These are phyloP conservation scores for Sparassis latifolia DNA, from an alignment of 1,284 basidiomycete genomes.

Conservation along the genomic window DNA sequence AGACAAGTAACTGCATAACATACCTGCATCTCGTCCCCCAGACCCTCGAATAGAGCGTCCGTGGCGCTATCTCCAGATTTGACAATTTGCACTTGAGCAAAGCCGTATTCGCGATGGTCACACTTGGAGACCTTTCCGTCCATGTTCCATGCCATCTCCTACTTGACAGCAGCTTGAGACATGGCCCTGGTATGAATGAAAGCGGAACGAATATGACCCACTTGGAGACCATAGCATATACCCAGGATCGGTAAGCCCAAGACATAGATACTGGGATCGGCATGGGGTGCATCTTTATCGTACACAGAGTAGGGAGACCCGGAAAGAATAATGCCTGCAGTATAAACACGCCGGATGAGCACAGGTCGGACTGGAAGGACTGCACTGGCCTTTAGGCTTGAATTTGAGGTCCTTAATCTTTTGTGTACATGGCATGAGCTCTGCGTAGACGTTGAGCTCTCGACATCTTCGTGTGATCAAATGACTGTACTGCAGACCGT, in stretches of 20 bases:
- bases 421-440: constrained; percentile 96
- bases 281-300: constrained; percentile 87
- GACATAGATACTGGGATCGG: constrained; percentile 92
- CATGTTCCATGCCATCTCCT: constrained; percentile 93
- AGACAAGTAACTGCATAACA: constrained; percentile 14
- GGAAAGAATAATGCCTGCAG: constrained; percentile 88
- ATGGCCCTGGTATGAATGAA: neutral
- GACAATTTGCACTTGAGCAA: constrained; percentile 76
- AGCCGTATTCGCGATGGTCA: constrained; percentile 94
- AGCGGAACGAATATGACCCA: constrained; percentile 18
- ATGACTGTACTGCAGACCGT: constrained; percentile 80
- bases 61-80: constrained; percentile 46
- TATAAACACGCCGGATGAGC: neutral
- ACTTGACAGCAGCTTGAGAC: constrained; percentile 11
- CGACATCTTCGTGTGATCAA: constrained; percentile 97
- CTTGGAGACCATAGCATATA: constrained; percentile 98
- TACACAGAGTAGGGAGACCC: constrained; percentile 99
- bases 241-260: constrained; percentile 91
- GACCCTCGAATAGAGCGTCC: constrained; percentile 80
- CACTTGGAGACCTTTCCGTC: constrained; percentile 86
- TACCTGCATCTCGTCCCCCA: constrained; percentile 82
- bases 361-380: neutral
- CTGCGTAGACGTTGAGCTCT: constrained; percentile 97
- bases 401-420: constrained; percentile 87
- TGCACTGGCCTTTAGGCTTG: constrained; percentile 81